Percentiles rank a stretch among this genome's conserved stretches.
Conservation (phyloP, 352 stramenopile species). For the Hyaloperonospora brassicae region DNA sequence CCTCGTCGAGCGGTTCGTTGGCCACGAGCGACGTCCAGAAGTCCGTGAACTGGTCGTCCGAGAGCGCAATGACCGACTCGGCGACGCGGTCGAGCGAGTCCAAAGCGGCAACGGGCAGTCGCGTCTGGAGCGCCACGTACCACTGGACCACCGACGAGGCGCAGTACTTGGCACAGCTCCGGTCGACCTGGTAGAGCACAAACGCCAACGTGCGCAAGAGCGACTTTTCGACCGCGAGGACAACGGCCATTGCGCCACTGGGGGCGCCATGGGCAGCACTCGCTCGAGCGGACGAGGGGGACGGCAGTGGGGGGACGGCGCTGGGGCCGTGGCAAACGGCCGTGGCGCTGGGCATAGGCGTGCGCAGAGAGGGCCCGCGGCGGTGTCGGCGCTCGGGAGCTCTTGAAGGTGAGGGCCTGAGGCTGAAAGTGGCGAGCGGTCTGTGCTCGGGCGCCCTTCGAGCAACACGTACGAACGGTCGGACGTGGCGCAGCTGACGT, state of each 20-base stretch:
- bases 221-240: constrained; percentile 50
- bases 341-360: background rate
- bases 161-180: constrained; percentile 46
- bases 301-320: background rate
- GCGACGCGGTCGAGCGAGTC: constrained; percentile 43
- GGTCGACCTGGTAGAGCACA: constrained; percentile 55
- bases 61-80: constrained; percentile 52
- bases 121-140: constrained; percentile 54
- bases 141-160: constrained; percentile 50
- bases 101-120: constrained; percentile 41
- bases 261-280: constrained; percentile 6
- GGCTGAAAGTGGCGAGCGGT: no score
- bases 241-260: constrained; percentile 31
- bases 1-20: constrained; percentile 39
- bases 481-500: no score
- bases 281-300: background rate
- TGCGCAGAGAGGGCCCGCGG: no score
- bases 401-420: no score
- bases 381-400: no score
- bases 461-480: no score
- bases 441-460: no score
- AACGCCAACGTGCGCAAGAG: constrained; percentile 60
- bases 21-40: constrained; percentile 61
- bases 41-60: constrained; percentile 50
- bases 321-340: background rate